A percentile compares a stretch with the other conserved stretches of the same genome.
Conservation (phyloP, 108 stramenopile species). For the Nitzschia palea region DNA sequence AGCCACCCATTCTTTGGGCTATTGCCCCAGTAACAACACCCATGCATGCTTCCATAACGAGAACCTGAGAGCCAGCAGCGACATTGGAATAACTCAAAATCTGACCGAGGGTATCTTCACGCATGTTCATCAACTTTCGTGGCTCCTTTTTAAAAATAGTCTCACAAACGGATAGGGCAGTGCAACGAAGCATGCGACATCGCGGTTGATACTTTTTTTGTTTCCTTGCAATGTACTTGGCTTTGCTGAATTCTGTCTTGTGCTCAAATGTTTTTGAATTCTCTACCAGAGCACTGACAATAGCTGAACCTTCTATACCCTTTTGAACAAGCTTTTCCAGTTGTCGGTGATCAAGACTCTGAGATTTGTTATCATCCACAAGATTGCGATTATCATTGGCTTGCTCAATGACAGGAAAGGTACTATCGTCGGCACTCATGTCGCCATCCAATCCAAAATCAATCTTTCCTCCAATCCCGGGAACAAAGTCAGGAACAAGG, state of each 20-base stretch:
- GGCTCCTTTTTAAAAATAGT: slow-evolving; percentile 65
- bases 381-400: slow-evolving; percentile 81
- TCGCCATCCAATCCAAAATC: slow-evolving; percentile 20
- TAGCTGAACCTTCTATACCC: slow-evolving; percentile 54
- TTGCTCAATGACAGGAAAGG: slow-evolving; percentile 34
- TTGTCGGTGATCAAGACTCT: slow-evolving; percentile 44
- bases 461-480: neutral
- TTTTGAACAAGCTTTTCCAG: slow-evolving; percentile 41
- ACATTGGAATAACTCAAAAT: slow-evolving; percentile 80
- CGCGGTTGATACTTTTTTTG: slow-evolving; percentile 80
- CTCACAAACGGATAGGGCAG: slow-evolving; percentile 59
- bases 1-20: slow-evolving; percentile 84
- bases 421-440: slow-evolving; percentile 28
- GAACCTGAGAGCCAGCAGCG: slow-evolving; percentile 72
- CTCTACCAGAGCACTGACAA: slow-evolving; percentile 73
- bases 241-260: slow-evolving; percentile 86
- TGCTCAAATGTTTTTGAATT: slow-evolving; percentile 76
- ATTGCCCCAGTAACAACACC: slow-evolving; percentile 75
- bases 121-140: slow-evolving; percentile 62
- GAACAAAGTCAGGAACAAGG: slow-evolving; percentile 45
- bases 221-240: slow-evolving; percentile 82
- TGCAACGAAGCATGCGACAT: slow-evolving; percentile 77
- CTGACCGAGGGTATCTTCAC: slow-evolving; percentile 81
- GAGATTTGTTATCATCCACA: slow-evolving; percentile 73
- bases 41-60: slow-evolving; percentile 69